These are phyloP conservation scores for Termitomyces sp. DNA, from an alignment of 768 basidiomycete genomes.

Conservation along the genomic window DNA sequence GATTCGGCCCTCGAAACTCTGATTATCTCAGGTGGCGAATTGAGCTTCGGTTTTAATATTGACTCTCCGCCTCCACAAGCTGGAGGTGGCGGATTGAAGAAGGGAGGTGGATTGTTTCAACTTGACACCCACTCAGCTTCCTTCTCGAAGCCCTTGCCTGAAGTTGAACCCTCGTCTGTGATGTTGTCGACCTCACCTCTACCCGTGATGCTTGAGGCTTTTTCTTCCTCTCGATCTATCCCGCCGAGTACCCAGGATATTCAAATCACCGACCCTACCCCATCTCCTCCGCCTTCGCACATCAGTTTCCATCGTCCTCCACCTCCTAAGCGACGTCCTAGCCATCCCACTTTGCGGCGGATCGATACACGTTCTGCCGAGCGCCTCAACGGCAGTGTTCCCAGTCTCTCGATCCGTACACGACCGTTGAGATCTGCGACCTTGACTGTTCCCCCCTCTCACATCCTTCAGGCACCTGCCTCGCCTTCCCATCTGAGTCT, in stretches of 20 bases:
- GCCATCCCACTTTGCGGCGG: slow-evolving; percentile 55
- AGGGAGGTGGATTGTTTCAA: slow-evolving; percentile 56
- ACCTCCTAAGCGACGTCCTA: slow-evolving; percentile 53
- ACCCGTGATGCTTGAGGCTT: slow-evolving; percentile 50
- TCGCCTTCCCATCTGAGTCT: slow-evolving; percentile 62
- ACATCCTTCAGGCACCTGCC: slow-evolving; percentile 29
- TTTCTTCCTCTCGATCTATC: slow-evolving; percentile 23
- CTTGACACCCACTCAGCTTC: slow-evolving; percentile 56
- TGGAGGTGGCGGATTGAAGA: slow-evolving; percentile 21
- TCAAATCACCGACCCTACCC: slow-evolving; percentile 38
- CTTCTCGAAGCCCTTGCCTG: slow-evolving; percentile 45
- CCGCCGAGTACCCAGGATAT: slow-evolving; percentile 1
- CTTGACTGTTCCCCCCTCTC: slow-evolving; percentile 45
- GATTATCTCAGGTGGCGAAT: slow-evolving; percentile 40
- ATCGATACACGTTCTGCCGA: slow-evolving; percentile 58
- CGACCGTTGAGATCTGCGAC: slow-evolving; percentile 56
- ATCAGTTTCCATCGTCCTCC: slow-evolving; percentile 46
- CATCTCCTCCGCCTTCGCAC: slow-evolving; percentile 66
- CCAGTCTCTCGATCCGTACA: slow-evolving; percentile 59
- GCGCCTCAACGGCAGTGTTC: slow-evolving; percentile 38
- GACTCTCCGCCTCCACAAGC: slow-evolving; percentile 17
- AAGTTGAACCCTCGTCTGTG: slow-evolving; percentile 47
- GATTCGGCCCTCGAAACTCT: slow-evolving; percentile 51
- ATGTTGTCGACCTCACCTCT: slow-evolving; percentile 37
- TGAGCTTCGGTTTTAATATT: slow-evolving; percentile 15